phyloP scores from a whole-genome alignment of 768 basidiomycete genomes.

The Rhodotorula toruloides region DNA sequence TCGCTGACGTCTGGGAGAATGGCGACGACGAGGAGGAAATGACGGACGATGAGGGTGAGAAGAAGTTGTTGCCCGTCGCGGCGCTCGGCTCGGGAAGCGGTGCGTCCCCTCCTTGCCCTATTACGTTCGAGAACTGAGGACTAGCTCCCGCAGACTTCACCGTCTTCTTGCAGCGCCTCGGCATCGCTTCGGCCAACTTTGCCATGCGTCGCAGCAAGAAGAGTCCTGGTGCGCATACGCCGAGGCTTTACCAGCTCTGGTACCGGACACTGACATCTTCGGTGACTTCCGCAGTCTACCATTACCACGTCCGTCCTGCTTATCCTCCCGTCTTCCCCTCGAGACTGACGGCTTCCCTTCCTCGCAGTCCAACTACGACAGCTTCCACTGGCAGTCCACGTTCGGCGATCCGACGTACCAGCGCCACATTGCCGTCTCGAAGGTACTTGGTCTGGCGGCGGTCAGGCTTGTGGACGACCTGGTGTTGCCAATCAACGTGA shows the following conservation, averaged over 20 bases:
- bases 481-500: conserved; percentile 43
- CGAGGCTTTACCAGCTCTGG: background rate
- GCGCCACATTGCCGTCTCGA: conserved; percentile 51
- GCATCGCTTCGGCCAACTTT: conserved; percentile 51
- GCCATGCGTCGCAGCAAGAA: conserved; percentile 44
- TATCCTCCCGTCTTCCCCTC: conserved; percentile 35
- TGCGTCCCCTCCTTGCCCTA: background rate
- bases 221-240: conserved; percentile 45
- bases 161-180: conserved; percentile 76
- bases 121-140: background rate
- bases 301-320: conserved; percentile 33
- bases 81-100: conserved; percentile 24
- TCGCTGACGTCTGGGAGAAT: conserved; percentile 30
- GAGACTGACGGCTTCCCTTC: conserved; percentile 59
- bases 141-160: conserved; percentile 77
- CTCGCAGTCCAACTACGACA: conserved; percentile 60
- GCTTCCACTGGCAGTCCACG: conserved; percentile 63
- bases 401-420: conserved; percentile 73
- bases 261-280: too few species aligned
- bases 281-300: conserved; percentile 14
- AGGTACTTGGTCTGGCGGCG: conserved; percentile 36
- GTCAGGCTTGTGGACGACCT: conserved; percentile 35
- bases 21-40: conserved; percentile 43
- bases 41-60: conserved; percentile 7
- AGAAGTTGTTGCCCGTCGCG: conserved; percentile 10